Evolutionary conservation across 495 filamentous ascomycete genomes (phyloP).

Genomic region (Lineolata rhizophorae): DNA sequence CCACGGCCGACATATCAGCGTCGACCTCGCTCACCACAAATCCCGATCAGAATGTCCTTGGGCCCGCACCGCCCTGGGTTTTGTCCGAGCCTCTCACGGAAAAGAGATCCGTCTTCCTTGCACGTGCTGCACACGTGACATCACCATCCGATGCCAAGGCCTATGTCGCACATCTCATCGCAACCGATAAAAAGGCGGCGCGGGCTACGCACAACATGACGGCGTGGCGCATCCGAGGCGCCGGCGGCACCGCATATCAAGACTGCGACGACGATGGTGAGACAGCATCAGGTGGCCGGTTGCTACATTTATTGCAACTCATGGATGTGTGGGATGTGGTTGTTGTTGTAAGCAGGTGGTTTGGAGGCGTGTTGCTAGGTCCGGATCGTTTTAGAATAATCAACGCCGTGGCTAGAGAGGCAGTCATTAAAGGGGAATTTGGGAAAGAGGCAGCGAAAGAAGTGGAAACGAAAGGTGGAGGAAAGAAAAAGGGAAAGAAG

Average conservation of each 20-base stretch:
- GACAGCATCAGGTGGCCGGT: conserved; percentile 68
- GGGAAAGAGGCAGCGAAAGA: too few relatives aligned
- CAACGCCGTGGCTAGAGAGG: conserved; percentile 65
- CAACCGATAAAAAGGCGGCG: conserved; percentile 59
- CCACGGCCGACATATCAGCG: background rate
- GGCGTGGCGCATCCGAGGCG: conserved; percentile 38
- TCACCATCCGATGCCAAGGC: conserved; percentile 43
- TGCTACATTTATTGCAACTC: conserved; percentile 76
- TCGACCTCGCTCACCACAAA: background rate
- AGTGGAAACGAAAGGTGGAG: too few relatives aligned
- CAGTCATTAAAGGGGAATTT: conserved; percentile 57
- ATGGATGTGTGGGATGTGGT: conserved; percentile 88
- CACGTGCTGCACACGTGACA: conserved; percentile 42
- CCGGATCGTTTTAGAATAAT: conserved; percentile 80
- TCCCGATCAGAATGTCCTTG: conserved; percentile 9
- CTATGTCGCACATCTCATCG: conserved; percentile 49
- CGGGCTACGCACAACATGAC: conserved; percentile 82
- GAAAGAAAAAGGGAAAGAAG: too few relatives aligned
- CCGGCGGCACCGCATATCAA: conserved; percentile 40
- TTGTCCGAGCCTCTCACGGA: conserved; percentile 50
- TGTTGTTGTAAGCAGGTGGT: conserved; percentile 92
- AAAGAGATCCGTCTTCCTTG: conserved; percentile 77
- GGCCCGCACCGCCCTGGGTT: conserved; percentile 40
- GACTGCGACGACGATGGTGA: conserved; percentile 96
- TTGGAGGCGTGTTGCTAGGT: conserved; percentile 71